Conservation (phyloP, 306 rosid species). For the Malus sieversii region DNA sequence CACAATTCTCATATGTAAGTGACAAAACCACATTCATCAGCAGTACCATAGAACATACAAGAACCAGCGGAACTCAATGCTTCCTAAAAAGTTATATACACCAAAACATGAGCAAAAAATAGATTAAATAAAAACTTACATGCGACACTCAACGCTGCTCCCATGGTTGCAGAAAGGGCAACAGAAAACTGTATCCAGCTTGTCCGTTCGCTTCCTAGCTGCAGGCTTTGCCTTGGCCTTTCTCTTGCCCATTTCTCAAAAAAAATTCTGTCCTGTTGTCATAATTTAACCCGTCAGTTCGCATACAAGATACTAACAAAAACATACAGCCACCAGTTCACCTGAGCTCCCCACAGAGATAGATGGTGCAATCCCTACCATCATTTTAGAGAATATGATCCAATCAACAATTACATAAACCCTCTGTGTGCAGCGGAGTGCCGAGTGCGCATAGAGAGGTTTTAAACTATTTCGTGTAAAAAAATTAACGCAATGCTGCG, state of each 20-base stretch:
- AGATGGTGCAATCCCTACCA: background rate
- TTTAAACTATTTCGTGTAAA: background rate
- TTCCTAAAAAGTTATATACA: background rate
- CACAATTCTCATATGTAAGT: background rate
- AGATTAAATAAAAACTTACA: conserved; percentile 35
- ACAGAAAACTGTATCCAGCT: conserved; percentile 88
- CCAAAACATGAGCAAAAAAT: background rate
- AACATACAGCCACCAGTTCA: background rate
- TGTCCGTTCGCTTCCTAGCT: conserved; percentile 91
- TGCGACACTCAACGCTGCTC: conserved; percentile 70
- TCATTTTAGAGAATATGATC: background rate
- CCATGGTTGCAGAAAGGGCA: conserved; percentile 95
- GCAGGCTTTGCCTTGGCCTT: conserved; percentile 92
- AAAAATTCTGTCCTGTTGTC: conserved; percentile 13
- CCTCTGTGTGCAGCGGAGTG: background rate
- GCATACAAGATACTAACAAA: background rate
- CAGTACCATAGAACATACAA: background rate
- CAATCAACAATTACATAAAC: background rate
- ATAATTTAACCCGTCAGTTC: background rate
- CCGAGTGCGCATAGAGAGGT: background rate
- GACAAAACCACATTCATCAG: background rate
- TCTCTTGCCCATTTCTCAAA: conserved; percentile 82
- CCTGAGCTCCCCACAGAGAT: background rate
- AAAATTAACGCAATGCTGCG: background rate
- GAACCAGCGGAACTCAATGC: background rate